Base-by-base conservation (phyloP, 176 grass and related monocot species). In the Aegilops tauschii region DNA sequence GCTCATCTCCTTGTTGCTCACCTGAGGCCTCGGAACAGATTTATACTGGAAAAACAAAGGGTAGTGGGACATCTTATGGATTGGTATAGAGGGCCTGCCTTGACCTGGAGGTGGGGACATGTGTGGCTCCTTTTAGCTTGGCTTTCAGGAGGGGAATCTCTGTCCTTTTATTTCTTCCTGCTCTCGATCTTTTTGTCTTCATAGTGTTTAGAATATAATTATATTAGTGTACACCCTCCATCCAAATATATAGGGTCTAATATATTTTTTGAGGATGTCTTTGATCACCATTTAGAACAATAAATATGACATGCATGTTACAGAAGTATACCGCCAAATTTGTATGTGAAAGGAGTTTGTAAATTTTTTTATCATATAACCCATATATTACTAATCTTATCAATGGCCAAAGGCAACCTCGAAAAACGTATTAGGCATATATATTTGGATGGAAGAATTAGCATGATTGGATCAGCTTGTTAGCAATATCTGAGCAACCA, bases 101-200 rank as follows among this genome's bases (percentile, higher is more conserved):
- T 83, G 85, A 67, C 73, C 84, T 61, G 58, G 31, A 50, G 56
- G 74, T 61, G 58, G 40, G 84, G 85, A 90, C 85, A 84, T 8
- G 89, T 8, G 89, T 83, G 89, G 84, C 74, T 79, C 73, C 73
- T 84, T 89, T 90, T 87, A 84, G 85, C 35, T 68, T 86, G 73
- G 44, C 85, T 80, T 34, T 65, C 74, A 80, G 80, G 67, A 87
- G 66, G 58, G 36, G 89, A 87, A 87, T 91, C 85, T 87, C 59
- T 80, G 89, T 90, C 67, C 47, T 66, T 80, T 73, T 66, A 34
- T 62, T 58, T 6, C 4, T 25, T 65, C 67, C 12, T 25, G 4
- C 31, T 63, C 40, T 16, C 44, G 25, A 76, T 70, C 4, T 13
- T 64, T 71, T 72, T 83, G 25, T 73, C 34, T 64, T 27, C 27